Evolutionary conservation across 2,329 filamentous ascomycete genomes (phyloP).

Genomic region (Pseudogymnoascus sp.): DNA sequence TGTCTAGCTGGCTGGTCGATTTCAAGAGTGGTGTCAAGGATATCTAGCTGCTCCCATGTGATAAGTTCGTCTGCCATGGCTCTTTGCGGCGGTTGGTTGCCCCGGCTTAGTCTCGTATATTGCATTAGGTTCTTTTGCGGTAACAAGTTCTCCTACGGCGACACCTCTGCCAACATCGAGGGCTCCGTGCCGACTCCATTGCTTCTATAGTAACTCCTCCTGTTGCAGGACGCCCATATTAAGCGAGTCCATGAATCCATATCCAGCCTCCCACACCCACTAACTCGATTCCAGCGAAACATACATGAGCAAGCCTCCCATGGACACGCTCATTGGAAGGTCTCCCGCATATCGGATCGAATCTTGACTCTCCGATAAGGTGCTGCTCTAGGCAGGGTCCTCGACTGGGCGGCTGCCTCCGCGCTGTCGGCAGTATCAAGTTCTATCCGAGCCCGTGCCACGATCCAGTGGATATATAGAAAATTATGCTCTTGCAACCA

Average conservation of each 20-base stretch:
- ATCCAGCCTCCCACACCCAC: neutral
- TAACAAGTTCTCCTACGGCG: neutral
- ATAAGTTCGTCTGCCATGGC: neutral
- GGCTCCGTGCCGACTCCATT: neutral
- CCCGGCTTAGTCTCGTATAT: neutral
- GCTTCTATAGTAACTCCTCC: neutral
- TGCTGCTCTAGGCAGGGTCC: neutral
- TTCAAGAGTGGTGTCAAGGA: too few species aligned
- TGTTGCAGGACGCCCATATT: neutral
- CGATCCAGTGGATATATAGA: too few species aligned
- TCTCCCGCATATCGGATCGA: neutral
- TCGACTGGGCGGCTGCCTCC: neutral
- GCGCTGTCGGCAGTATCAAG: too few species aligned
- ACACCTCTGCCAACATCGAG: neutral
- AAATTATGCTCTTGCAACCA: too few species aligned
- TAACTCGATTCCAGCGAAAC: neutral
- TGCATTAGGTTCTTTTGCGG: neutral
- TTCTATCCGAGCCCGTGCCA: too few species aligned
- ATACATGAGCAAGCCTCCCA: neutral
- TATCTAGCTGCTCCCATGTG: too few species aligned
- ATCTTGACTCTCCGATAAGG: neutral
- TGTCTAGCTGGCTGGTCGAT: too few species aligned
- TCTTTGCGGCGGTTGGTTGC: neutral
- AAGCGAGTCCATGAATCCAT: neutral
- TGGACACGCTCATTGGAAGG: neutral